Evolutionary conservation across 2,329 filamentous ascomycete species (phyloP).

Genomic region (Juglanconis sp.): DNA sequence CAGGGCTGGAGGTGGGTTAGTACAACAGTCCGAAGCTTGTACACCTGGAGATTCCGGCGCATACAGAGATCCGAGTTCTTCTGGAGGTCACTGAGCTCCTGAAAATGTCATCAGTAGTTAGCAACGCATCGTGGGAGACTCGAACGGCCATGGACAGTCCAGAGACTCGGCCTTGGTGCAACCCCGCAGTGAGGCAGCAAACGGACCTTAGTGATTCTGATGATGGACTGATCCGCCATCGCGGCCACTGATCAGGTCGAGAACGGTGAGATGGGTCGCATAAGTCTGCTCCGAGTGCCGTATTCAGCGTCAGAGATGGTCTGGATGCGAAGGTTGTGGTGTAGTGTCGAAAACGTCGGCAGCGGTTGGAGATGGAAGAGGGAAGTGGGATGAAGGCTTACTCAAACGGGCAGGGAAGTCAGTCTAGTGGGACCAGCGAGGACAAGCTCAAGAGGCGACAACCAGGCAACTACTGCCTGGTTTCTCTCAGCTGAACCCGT

Average conservation of each 20-base stretch:
- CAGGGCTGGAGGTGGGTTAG: constrained; percentile 56
- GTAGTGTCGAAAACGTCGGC: background rate
- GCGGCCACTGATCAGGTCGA: constrained; percentile 22
- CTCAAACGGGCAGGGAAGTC: background rate
- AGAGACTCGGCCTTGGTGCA: constrained; percentile 16
- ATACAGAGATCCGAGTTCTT: constrained; percentile 79
- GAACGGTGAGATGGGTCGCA: constrained; percentile 4
- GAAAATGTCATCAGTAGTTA: background rate
- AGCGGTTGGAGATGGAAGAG: background rate
- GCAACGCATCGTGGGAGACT: constrained; percentile 6
- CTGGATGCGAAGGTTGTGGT: background rate
- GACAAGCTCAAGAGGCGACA: background rate
- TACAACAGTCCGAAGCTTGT: constrained; percentile 16
- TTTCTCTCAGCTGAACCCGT: too few species aligned
- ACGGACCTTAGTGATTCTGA: constrained; percentile 79
- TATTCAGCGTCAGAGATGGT: background rate
- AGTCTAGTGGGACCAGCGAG: background rate
- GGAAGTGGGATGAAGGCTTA: background rate
- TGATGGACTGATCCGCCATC: constrained; percentile 83
- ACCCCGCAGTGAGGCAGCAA: constrained; percentile 13
- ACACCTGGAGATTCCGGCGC: constrained; percentile 25
- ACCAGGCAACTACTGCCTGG: too few species aligned
- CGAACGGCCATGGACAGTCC: background rate
- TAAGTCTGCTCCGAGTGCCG: constrained; percentile 4
- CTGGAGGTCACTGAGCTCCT: constrained; percentile 86